A percentile compares a stretch with the other conserved stretches of the same genome.
phyloP scores from a whole-genome alignment of 768 basidiomycete genomes.

The Saitozyma podzolica region DNA sequence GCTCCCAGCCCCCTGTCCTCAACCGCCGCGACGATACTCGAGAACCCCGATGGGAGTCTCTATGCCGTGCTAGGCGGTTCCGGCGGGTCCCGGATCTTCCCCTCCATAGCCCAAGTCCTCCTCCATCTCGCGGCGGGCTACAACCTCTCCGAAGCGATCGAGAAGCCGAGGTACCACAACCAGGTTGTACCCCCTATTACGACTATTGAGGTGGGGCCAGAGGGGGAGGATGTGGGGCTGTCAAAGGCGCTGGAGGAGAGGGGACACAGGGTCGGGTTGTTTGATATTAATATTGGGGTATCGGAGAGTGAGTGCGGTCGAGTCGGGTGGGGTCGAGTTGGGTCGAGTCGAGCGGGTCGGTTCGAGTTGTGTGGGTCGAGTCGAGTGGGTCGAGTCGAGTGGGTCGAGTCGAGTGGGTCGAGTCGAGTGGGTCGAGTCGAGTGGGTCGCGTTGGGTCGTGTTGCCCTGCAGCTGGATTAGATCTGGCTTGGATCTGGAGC shows the following conservation, averaged over 20 bases:
- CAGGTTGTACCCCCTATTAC: slow-evolving; percentile 70
- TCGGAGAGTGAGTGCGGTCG: slow-evolving; percentile 39
- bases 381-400: too few relatives aligned
- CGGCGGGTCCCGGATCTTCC: slow-evolving; percentile 84
- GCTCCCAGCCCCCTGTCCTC: slow-evolving; percentile 73
- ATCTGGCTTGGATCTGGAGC: too few relatives aligned
- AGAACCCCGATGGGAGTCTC: slow-evolving; percentile 71
- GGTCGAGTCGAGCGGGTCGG: too few relatives aligned
- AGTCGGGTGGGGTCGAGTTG: background rate
- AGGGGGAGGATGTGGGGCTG: slow-evolving; percentile 55
- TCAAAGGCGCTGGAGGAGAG: slow-evolving; percentile 61
- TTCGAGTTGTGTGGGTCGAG: background rate
- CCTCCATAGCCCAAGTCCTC: slow-evolving; percentile 73
- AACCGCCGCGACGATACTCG: slow-evolving; percentile 75
- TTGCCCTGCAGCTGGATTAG: too few relatives aligned
- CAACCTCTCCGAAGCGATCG: slow-evolving; percentile 77
- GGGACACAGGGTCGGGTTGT: slow-evolving; percentile 72
- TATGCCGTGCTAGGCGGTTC: slow-evolving; percentile 76
- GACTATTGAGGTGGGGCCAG: slow-evolving; percentile 56
- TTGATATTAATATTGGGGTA: slow-evolving; percentile 64
- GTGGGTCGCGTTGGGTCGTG: too few relatives aligned
- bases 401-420: too few relatives aligned
- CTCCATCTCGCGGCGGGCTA: slow-evolving; percentile 73
- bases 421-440: background rate
- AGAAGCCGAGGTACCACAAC: slow-evolving; percentile 78